Conservation (phyloP, 352 stramenopile genomes). For the Pythium rhizo-oryzae region DNA sequence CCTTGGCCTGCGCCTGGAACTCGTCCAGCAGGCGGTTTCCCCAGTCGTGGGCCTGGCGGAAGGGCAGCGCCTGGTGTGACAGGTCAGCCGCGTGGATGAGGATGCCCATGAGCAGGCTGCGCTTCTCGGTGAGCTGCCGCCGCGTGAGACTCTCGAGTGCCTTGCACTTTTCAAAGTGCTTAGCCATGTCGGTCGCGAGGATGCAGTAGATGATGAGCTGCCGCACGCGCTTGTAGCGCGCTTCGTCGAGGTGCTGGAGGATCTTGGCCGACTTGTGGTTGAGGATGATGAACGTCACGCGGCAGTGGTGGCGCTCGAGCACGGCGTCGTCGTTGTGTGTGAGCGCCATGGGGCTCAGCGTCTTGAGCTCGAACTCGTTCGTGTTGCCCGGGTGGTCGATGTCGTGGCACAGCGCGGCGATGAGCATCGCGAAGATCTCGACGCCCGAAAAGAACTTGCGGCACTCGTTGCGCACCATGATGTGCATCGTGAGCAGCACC, state of each 20-base stretch:
- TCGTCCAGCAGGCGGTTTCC: conserved; percentile 61
- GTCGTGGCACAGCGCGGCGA: conserved; percentile 79
- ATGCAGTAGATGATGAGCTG: conserved; percentile 72
- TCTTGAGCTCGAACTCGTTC: conserved; percentile 87
- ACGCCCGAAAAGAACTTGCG: conserved; percentile 63
- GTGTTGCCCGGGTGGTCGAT: conserved; percentile 83
- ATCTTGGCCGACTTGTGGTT: conserved; percentile 79
- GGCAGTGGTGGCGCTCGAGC: conserved; percentile 81
- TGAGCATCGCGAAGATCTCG: conserved; percentile 75
- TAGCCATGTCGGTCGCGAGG: conserved; percentile 77
- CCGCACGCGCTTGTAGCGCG: conserved; percentile 57
- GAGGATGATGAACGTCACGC: conserved; percentile 77
- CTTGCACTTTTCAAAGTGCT: conserved; percentile 79
- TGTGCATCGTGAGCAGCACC: conserved; percentile 61
- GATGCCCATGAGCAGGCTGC: conserved; percentile 59
- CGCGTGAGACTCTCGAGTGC: conserved; percentile 59
- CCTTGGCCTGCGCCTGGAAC: conserved; percentile 65
- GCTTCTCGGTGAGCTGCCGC: conserved; percentile 61
- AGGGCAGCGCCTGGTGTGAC: conserved; percentile 59
- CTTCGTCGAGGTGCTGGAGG: conserved; percentile 56
- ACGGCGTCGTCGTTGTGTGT: conserved; percentile 87
- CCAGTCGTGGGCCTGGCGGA: conserved; percentile 56
- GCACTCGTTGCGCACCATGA: conserved; percentile 57
- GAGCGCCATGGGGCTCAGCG: conserved; percentile 70
- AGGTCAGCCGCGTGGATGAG: conserved; percentile 77